A percentile compares a stretch with the other conserved stretches of the same genome.
Evolutionary conservation across 2,329 filamentous ascomycete species (phyloP).

Genomic region (Neonectria ditissima): DNA sequence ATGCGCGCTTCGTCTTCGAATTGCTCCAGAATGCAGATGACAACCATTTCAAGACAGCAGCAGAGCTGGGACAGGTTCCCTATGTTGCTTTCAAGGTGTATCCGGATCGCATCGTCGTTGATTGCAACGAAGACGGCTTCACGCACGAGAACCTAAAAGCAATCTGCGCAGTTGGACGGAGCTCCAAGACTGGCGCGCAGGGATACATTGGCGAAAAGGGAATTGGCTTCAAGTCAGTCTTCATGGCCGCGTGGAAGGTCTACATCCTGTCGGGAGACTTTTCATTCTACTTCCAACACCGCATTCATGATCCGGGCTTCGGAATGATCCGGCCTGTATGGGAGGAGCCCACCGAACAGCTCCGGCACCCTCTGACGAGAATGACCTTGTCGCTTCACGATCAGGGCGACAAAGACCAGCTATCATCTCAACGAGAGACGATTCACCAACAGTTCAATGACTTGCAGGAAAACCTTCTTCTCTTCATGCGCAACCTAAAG

Average conservation of each 20-base stretch:
- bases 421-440: conserved; percentile 1
- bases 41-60: neutral
- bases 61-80: neutral
- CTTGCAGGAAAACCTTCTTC: conserved; percentile 5
- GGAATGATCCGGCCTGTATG: conserved; percentile 4
- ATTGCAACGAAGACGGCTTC: conserved; percentile 30
- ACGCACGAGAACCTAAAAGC: neutral
- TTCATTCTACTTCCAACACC: conserved; percentile 2
- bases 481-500: conserved; percentile 14
- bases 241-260: conserved; percentile 17
- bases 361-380: neutral
- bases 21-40: conserved; percentile 27
- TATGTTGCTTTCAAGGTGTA: conserved; percentile 16
- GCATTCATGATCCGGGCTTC: neutral
- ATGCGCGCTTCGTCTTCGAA: conserved; percentile 21
- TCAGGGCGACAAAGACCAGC: neutral
- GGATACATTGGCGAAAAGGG: conserved; percentile 20
- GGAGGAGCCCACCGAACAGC: neutral
- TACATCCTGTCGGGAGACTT: conserved; percentile 8
- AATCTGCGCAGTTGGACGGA: conserved; percentile 9
- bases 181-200: conserved; percentile 12
- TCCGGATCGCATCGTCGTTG: conserved; percentile 9
- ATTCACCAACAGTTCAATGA: conserved; percentile 13
- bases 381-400: conserved; percentile 7
- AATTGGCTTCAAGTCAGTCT: conserved; percentile 25